Evolutionary conservation across 345 rosid species (phyloP).

Genomic region (Firmiana major): DNA sequence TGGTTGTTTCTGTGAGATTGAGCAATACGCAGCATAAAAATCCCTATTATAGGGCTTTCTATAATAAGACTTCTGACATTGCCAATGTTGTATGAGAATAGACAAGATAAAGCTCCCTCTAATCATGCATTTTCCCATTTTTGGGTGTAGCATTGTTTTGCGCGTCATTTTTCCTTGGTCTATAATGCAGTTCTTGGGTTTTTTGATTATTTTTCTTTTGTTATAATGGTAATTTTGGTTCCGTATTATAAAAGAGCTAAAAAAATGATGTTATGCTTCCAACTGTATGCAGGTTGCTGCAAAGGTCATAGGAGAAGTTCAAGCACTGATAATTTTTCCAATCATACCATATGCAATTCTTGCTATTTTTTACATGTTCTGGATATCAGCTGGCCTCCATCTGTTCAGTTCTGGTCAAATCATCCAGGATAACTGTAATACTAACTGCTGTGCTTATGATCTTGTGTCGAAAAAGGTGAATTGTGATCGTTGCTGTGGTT

Average conservation of each 20-base stretch:
- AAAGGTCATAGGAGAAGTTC: constrained; percentile 97
- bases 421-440: constrained; percentile 72
- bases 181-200: neutral
- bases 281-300: constrained; percentile 78
- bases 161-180: neutral
- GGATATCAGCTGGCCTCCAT: constrained; percentile 86
- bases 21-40: neutral
- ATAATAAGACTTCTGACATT: neutral
- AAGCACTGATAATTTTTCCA: constrained; percentile 86
- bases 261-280: constrained; percentile 1
- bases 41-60: too few species aligned
- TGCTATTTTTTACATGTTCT: constrained; percentile 90
- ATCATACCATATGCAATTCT: constrained; percentile 70
- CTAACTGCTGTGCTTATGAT: constrained; percentile 89
- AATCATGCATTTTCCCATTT: neutral
- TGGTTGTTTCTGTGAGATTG: neutral
- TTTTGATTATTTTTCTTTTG: neutral
- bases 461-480: constrained; percentile 68
- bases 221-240: constrained; percentile 9
- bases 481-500: constrained; percentile 92
- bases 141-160: neutral
- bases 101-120: neutral
- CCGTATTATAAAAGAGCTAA: neutral
- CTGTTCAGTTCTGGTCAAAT: constrained; percentile 89
- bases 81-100: neutral